Conservation (phyloP, 1,139 yeast species). For the Candida sp. region DNA sequence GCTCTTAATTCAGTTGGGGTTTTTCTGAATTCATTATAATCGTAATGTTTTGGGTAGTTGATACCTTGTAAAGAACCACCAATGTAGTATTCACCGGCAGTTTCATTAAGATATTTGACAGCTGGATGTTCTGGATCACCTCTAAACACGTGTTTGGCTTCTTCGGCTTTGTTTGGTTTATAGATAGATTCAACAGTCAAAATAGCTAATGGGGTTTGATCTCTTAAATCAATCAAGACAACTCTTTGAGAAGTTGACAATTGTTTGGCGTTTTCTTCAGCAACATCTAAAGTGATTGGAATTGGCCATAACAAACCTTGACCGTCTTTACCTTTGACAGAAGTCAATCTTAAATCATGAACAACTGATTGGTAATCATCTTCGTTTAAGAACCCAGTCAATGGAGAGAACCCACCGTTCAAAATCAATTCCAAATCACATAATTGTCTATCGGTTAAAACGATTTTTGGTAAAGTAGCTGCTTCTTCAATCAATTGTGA, state of each 20-base stretch:
- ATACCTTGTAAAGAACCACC: constrained; percentile 90
- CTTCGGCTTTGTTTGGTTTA: constrained; percentile 73
- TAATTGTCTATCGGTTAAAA: constrained; percentile 80
- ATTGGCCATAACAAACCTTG: constrained; percentile 86
- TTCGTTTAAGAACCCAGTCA: constrained; percentile 80
- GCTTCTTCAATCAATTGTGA: constrained; percentile 55
- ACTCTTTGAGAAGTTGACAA: constrained; percentile 59
- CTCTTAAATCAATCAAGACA: constrained; percentile 79
- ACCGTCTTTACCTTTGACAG: constrained; percentile 31
- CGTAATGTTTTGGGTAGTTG: constrained; percentile 84
- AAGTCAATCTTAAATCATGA: constrained; percentile 65
- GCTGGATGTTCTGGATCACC: constrained; percentile 99
- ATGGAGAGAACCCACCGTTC: constrained; percentile 94
- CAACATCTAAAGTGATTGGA: constrained; percentile 86
- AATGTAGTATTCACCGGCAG: constrained; percentile 79
- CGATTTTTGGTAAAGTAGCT: constrained; percentile 43
- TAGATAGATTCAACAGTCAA: constrained; percentile 77
- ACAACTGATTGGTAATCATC: constrained; percentile 83
- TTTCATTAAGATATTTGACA: constrained; percentile 63
- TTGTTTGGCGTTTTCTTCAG: constrained; percentile 46
- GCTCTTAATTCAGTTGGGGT: constrained; percentile 88
- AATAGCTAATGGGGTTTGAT: constrained; percentile 77
- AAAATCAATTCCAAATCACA: constrained; percentile 91
- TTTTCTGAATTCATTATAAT: constrained; percentile 81
- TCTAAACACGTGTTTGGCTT: constrained; percentile 85